Evolutionary conservation across 768 basidiomycete genomes (phyloP).

Genomic region (Flagelloscypha sp.): DNA sequence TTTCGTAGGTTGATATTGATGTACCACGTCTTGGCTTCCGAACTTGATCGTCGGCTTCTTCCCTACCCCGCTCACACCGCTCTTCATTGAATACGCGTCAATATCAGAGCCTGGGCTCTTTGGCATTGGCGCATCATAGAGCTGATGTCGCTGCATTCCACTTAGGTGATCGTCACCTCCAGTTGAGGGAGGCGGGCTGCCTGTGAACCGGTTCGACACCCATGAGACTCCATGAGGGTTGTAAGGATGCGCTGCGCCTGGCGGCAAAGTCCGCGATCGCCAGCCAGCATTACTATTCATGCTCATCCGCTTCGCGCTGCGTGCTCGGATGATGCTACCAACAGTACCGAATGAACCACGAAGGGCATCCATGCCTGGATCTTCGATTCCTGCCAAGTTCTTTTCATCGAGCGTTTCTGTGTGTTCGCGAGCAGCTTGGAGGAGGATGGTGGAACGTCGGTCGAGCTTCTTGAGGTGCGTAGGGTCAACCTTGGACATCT

Average conservation of each 20-base stretch:
- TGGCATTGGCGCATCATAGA: constrained; percentile 86
- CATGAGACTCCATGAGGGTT: constrained; percentile 8
- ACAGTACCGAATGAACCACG: constrained; percentile 88
- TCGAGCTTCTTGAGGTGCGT: constrained; percentile 71
- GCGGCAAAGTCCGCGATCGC: constrained; percentile 26
- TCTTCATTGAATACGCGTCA: constrained; percentile 8
- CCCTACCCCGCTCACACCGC: constrained; percentile 20
- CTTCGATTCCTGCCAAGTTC: constrained; percentile 57
- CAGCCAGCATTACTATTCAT: constrained; percentile 32
- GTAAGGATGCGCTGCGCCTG: constrained; percentile 29
- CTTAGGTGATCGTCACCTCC: constrained; percentile 25
- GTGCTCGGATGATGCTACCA: constrained; percentile 80
- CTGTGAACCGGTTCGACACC: no score
- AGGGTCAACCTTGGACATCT: constrained; percentile 94
- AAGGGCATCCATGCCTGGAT: constrained; percentile 88
- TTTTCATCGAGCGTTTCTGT: constrained; percentile 70
- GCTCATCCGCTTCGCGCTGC: constrained; percentile 44
- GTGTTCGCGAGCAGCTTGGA: constrained; percentile 72
- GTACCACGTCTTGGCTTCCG: constrained; percentile 61
- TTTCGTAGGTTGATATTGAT: constrained; percentile 61
- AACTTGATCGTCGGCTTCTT: constrained; percentile 70
- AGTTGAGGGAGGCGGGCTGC: constrained; percentile 13
- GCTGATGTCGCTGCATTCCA: constrained; percentile 68
- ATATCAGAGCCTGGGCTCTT: constrained; percentile 16
- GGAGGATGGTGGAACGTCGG: constrained; percentile 79